phyloP scores from a whole-genome alignment of 1,139 yeast genomes.

The Lodderomyces oxycetoniae region DNA sequence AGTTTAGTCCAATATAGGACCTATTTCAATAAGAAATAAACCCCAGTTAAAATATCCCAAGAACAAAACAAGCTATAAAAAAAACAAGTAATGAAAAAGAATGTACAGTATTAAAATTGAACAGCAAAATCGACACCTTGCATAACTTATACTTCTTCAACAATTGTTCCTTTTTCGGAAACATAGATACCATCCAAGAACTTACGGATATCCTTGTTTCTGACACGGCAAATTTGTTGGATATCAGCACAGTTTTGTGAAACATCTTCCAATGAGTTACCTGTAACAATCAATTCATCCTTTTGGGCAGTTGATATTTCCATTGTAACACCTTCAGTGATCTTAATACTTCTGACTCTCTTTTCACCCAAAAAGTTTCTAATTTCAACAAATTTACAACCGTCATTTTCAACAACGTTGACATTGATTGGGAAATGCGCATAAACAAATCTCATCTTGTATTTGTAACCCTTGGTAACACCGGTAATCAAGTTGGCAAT shows the following conservation, averaged over 20 bases:
- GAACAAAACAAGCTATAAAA: constrained; percentile 2
- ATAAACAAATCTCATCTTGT: constrained; percentile 99
- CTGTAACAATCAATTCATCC: constrained; percentile 89
- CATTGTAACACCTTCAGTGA: constrained; percentile 84
- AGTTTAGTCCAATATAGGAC: constrained; percentile 1
- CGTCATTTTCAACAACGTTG: constrained; percentile 74
- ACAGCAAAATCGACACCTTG: background rate
- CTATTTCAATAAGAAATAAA: constrained; percentile 16
- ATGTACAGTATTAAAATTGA: background rate
- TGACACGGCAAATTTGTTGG: constrained; percentile 97
- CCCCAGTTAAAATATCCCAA: constrained; percentile 12
- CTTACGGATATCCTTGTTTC: constrained; percentile 99
- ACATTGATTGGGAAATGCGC: constrained; percentile 99
- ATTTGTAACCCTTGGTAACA: constrained; percentile 98
- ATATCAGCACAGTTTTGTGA: constrained; percentile 98
- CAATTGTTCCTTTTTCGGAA: constrained; percentile 90
- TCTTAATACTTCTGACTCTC: constrained; percentile 82
- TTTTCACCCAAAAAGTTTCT: constrained; percentile 99
- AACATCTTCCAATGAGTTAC: constrained; percentile 97
- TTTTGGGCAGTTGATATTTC: constrained; percentile 80
- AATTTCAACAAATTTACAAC: constrained; percentile 79
- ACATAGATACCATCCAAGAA: constrained; percentile 99
- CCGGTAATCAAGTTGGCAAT: constrained; percentile 93
- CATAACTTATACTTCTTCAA: constrained; percentile 50
- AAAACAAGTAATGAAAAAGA: background rate